phyloP scores from a whole-genome alignment of 1,284 basidiomycete genomes.

The Macrocystidia cucumis region DNA sequence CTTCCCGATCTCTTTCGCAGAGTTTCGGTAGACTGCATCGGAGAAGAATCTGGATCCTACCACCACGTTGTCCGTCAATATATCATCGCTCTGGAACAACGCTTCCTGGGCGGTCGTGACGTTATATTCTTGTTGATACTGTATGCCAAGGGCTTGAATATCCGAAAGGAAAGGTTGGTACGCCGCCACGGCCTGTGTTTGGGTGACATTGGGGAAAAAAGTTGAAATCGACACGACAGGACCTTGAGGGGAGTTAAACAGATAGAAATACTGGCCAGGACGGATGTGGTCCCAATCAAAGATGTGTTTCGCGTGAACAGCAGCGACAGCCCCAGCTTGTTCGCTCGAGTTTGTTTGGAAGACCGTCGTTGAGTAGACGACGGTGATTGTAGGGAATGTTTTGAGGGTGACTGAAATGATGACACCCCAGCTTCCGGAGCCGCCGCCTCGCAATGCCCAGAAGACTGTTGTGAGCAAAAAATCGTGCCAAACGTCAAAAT shows the following conservation, averaged over 20 bases:
- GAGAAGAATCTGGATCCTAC: slow-evolving; percentile 13
- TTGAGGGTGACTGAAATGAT: slow-evolving; percentile 22
- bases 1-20: slow-evolving; percentile 12
- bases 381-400: slow-evolving; percentile 22
- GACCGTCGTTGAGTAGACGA: slow-evolving; percentile 11
- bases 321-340: slow-evolving; percentile 6
- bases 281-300: slow-evolving; percentile 22
- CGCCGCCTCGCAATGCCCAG: slow-evolving; percentile 41
- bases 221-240: slow-evolving; percentile 3
- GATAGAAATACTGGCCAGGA: slow-evolving; percentile 23
- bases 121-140: slow-evolving; percentile 1
- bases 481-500: no score
- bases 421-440: slow-evolving; percentile 32
- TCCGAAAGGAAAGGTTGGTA: slow-evolving; percentile 10
- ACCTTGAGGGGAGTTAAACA: slow-evolving; percentile 4
- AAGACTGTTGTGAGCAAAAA: no score
- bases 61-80: slow-evolving; percentile 8
- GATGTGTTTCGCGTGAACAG: slow-evolving; percentile 17
- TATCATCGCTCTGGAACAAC: slow-evolving; percentile 10
- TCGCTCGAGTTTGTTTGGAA: slow-evolving; percentile 8
- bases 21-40: slow-evolving; percentile 10
- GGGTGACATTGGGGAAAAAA: slow-evolving; percentile 9
- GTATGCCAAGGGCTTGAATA: slow-evolving; percentile 1
- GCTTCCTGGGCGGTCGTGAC: slow-evolving; percentile 9
- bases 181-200: slow-evolving; percentile 4